phyloP scores from a whole-genome alignment of 2,329 filamentous ascomycete genomes.

The Lasiodiplodia citricola region DNA sequence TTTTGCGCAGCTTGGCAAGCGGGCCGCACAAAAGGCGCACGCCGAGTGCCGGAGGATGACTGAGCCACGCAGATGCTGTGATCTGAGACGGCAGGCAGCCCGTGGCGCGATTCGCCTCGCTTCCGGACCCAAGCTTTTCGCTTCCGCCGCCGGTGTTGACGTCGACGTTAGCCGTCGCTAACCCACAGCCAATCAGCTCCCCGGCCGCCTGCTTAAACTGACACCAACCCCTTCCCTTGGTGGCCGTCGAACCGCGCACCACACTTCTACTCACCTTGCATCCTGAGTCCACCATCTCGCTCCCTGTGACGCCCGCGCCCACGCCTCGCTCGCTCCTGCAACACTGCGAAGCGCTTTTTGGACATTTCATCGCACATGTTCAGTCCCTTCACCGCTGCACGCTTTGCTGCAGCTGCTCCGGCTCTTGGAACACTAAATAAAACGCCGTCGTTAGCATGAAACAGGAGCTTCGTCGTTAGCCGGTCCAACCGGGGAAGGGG shows the following conservation, averaged over 20 bases:
- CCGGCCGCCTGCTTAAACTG: slow-evolving; percentile 7
- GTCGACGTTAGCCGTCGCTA: neutral
- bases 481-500: neutral
- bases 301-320: neutral
- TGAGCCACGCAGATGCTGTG: neutral
- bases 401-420: neutral
- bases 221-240: neutral
- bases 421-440: neutral
- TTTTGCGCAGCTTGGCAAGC: slow-evolving; percentile 1
- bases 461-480: neutral
- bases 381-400: neutral
- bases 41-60: neutral
- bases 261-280: neutral
- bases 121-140: slow-evolving; percentile 21
- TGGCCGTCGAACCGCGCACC: neutral
- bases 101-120: neutral
- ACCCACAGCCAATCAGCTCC: slow-evolving; percentile 2
- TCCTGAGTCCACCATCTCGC: neutral
- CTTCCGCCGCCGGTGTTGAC: slow-evolving; percentile 1
- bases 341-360: neutral
- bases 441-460: neutral
- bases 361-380: neutral
- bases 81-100: neutral
- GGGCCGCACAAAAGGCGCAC: slow-evolving; percentile 31
- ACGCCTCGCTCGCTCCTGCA: neutral